These are phyloP conservation scores for Pseudohalonectria lignicola DNA, from an alignment of 2,329 filamentous ascomycete genomes.

Conservation along the genomic window DNA sequence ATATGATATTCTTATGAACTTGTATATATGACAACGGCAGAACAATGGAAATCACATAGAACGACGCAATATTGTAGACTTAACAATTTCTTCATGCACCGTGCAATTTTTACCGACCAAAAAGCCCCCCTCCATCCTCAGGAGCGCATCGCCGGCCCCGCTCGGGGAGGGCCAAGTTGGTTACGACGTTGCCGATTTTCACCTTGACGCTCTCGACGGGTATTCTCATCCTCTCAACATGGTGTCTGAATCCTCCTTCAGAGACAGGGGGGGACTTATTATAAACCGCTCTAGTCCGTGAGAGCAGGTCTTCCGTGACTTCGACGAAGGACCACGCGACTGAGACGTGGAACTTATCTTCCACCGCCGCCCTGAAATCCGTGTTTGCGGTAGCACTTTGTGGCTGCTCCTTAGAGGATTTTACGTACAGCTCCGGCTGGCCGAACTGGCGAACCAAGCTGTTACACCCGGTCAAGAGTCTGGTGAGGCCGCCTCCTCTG, in stretches of 20 bases:
- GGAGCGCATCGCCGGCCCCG: background rate
- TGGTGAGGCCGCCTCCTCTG: constrained; percentile 34
- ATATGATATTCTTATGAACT: too few species aligned
- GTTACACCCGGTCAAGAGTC: constrained; percentile 60
- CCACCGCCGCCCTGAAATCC: constrained; percentile 10
- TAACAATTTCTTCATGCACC: too few species aligned
- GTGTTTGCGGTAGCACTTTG: background rate
- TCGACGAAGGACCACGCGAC: constrained; percentile 69
- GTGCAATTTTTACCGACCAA: too few species aligned
- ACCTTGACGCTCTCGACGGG: constrained; percentile 53
- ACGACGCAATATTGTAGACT: too few species aligned
- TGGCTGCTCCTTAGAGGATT: background rate
- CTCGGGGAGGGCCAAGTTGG: constrained; percentile 23
- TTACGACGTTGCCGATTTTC: constrained; percentile 65
- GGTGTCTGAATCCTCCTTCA: too few species aligned
- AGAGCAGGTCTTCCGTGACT: constrained; percentile 31
- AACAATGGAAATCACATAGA: too few species aligned
- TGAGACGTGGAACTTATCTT: constrained; percentile 69
- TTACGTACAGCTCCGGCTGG: constrained; percentile 60
- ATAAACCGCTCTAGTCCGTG: constrained; percentile 22
- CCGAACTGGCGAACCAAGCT: constrained; percentile 42
- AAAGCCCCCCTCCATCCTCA: too few species aligned
- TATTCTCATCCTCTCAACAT: constrained; percentile 33
- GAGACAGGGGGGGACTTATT: too few species aligned
- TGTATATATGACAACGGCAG: too few species aligned